Evolutionary conservation across 331 rosid species (phyloP), one percentile per base, ranked within the genome.

Genomic region (Pyracantha coccinea): DNA sequence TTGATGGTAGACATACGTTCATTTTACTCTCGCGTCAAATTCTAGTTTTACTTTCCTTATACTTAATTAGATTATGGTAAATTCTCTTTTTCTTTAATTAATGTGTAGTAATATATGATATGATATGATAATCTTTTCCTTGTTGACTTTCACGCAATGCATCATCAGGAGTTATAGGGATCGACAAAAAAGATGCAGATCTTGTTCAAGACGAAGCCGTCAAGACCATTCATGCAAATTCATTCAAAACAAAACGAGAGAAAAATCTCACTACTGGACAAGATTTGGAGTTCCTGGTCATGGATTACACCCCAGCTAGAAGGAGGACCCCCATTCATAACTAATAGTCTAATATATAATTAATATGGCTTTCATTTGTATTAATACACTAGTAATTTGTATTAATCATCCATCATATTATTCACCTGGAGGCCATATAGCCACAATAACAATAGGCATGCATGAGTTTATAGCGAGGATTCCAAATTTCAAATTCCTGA

Each of bases 301-400:
- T 69, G 83, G 79, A 80, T 52, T 80, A 80, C 47, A 68, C 83
- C 60, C 72, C 76, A 4, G 53, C 79, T 5, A 80, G 24, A 58
- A 68, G 54, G 41, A 80, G 69, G 21, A 25, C 21, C 23, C 83
- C 83, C 4, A 62, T 80, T 27, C 76, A 80, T 61, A 80, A 80
- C 71, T 80, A 69, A 38, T 9, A 38, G 44, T 38, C 4, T 8
- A 35, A 35, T 35, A 35, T 9, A 35, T 35, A 35, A 9, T 35
- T 35, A 35, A 35, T 35, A 33, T 33, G 41, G 44, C 44, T 38
- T 38, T 38, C 13, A 38, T 38, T 35, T 38, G 44, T 35, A 38
- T 38, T 38, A 9, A 35, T 35, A 35, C 44, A 38, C 44, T 38
- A 38, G 13, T 38, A 38, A 9, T 38, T 9, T 38, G 13, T 38